phyloP scores from a whole-genome alignment of 2,329 filamentous ascomycete genomes.

The Apiospora sp. region DNA sequence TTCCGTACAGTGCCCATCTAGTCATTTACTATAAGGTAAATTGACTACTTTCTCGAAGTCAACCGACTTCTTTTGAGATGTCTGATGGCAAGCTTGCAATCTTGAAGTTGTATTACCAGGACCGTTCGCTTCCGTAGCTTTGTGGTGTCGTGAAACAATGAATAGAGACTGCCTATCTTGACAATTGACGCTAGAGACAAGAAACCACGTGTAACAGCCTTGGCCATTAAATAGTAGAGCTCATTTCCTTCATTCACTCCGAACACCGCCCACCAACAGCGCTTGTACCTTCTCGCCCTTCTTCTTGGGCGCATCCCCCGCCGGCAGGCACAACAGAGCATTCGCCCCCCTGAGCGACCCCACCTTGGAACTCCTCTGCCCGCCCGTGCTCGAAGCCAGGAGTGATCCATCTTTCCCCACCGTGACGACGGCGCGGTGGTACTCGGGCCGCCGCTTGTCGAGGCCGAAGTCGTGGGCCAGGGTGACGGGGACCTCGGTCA shows the following conservation, averaged over 20 bases:
- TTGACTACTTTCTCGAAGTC: too few species aligned
- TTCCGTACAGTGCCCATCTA: too few species aligned
- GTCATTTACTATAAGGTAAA: too few species aligned
- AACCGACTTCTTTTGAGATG: too few species aligned
- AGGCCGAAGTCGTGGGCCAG: slow-evolving; percentile 76
- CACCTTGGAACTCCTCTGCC: slow-evolving; percentile 88
- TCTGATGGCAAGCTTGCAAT: too few species aligned
- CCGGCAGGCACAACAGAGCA: slow-evolving; percentile 79
- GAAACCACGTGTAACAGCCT: too few species aligned
- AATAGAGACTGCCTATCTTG: too few species aligned
- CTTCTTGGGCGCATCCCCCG: slow-evolving; percentile 66
- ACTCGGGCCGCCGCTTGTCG: slow-evolving; percentile 83
- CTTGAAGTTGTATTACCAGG: too few species aligned
- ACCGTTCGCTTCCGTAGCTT: too few species aligned
- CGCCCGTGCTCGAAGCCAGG: slow-evolving; percentile 82
- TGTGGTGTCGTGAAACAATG: too few species aligned
- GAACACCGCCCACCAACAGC: slow-evolving; percentile 71
- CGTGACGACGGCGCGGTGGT: slow-evolving; percentile 82
- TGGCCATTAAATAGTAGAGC: too few species aligned
- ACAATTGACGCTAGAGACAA: too few species aligned
- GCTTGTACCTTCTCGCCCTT: slow-evolving; percentile 80
- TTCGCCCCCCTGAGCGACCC: slow-evolving; percentile 91
- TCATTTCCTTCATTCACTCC: slow-evolving; percentile 21
- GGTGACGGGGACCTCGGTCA: slow-evolving; percentile 75
- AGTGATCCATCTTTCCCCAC: slow-evolving; percentile 72